phyloP scores from a whole-genome alignment of 345 rosid genomes.

The Arabis alpina region DNA sequence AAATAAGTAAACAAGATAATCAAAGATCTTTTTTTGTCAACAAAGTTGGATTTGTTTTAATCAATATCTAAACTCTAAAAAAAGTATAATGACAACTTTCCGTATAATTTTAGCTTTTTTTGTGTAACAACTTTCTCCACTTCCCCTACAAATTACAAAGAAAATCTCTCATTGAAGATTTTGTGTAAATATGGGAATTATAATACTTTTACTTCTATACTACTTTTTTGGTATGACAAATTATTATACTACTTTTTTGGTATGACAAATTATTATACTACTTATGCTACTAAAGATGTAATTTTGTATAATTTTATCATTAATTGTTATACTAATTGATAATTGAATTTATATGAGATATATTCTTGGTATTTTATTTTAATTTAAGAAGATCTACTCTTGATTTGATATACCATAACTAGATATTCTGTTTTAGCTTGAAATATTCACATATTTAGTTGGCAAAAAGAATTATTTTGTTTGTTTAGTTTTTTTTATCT shows the following conservation, averaged over 20 bases:
- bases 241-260: too few relatives aligned
- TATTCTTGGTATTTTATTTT: not conserved
- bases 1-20: not conserved
- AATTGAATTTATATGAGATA: not conserved
- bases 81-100: conserved; percentile 1
- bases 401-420: not conserved
- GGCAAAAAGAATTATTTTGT: not conserved
- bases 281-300: too few relatives aligned
- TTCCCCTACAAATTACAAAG: conserved; percentile 9
- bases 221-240: not conserved
- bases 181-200: not conserved
- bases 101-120: not conserved
- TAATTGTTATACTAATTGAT: too few relatives aligned
- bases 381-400: not conserved
- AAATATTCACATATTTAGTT: not conserved
- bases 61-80: not conserved
- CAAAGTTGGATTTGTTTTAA: conserved; percentile 4
- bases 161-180: not conserved
- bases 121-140: conserved; percentile 4
- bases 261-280: not conserved
- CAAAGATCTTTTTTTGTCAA: conserved; percentile 10
- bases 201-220: not conserved
- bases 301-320: too few relatives aligned
- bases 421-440: not conserved
- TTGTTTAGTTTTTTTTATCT: not conserved